phyloP scores from a whole-genome alignment of 2,329 filamentous ascomycete species.

The Mollisia scopiformis region DNA sequence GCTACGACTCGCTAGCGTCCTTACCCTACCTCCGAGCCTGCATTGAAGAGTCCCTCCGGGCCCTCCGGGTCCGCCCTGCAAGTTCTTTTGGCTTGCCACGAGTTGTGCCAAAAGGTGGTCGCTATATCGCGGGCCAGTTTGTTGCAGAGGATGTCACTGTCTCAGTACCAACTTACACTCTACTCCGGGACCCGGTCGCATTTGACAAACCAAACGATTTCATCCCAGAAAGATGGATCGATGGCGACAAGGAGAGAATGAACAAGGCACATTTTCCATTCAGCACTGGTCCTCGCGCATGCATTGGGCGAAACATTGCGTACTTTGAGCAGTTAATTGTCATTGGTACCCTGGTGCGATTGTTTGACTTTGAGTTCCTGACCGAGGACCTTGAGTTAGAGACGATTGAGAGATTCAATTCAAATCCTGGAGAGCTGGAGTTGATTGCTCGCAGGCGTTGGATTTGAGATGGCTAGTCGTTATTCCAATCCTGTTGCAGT shows the following conservation, averaged over 20 bases:
- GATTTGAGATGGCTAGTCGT: too few species aligned
- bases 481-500: too few species aligned
- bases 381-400: slow-evolving; percentile 13
- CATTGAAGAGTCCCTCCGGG: slow-evolving; percentile 11
- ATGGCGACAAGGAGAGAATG: slow-evolving; percentile 32
- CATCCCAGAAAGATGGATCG: slow-evolving; percentile 44
- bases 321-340: slow-evolving; percentile 20
- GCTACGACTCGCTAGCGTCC: not conserved
- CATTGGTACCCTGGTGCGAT: slow-evolving; percentile 7
- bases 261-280: slow-evolving; percentile 31
- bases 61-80: too few species aligned
- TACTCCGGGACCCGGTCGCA: too few species aligned
- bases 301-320: slow-evolving; percentile 40
- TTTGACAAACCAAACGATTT: slow-evolving; percentile 36
- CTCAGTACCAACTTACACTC: too few species aligned
- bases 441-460: too few species aligned
- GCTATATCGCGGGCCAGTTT: slow-evolving; percentile 22
- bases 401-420: slow-evolving; percentile 16
- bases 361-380: slow-evolving; percentile 15
- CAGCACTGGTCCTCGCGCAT: slow-evolving; percentile 32
- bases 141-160: slow-evolving; percentile 4
- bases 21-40: slow-evolving; percentile 7
- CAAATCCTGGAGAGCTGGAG: slow-evolving; percentile 15
- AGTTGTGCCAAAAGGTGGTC: slow-evolving; percentile 1
- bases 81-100: slow-evolving; percentile 4